Evolutionary conservation across 2,329 filamentous ascomycete genomes (phyloP).

Genomic region (Sporothrix globosa): DNA sequence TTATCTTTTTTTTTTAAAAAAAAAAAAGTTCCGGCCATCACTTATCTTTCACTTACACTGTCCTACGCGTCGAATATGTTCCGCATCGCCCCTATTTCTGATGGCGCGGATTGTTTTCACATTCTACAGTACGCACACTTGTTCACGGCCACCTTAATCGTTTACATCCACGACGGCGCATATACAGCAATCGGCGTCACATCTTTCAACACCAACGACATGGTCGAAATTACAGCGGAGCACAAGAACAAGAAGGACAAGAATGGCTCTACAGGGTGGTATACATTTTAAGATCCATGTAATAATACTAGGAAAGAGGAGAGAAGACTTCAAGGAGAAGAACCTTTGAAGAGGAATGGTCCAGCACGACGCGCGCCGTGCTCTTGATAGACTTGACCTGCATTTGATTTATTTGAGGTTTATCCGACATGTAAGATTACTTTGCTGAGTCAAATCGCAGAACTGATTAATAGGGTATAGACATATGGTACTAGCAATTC

Average conservation of each 20-base stretch:
- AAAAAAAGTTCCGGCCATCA: background rate
- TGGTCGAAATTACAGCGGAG: background rate
- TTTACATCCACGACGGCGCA: background rate
- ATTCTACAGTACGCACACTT: background rate
- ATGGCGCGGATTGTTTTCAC: background rate
- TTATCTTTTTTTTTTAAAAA: no score
- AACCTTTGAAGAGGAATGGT: background rate
- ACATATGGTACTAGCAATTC: background rate
- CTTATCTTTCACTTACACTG: background rate
- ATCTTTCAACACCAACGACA: no score
- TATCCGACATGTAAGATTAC: background rate
- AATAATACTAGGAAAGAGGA: background rate
- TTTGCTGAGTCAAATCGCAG: background rate
- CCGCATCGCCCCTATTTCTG: background rate
- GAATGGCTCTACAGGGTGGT: background rate
- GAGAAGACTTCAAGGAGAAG: background rate
- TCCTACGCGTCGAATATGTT: background rate
- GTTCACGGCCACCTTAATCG: background rate
- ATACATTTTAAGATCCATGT: background rate
- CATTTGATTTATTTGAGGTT: background rate
- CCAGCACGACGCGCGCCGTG: background rate
- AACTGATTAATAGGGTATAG: background rate
- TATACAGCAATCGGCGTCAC: background rate
- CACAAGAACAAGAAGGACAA: background rate
- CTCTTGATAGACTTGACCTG: background rate